Conservation (phyloP, 176 grass and related monocot genomes). For the Stipa capillata region DNA sequence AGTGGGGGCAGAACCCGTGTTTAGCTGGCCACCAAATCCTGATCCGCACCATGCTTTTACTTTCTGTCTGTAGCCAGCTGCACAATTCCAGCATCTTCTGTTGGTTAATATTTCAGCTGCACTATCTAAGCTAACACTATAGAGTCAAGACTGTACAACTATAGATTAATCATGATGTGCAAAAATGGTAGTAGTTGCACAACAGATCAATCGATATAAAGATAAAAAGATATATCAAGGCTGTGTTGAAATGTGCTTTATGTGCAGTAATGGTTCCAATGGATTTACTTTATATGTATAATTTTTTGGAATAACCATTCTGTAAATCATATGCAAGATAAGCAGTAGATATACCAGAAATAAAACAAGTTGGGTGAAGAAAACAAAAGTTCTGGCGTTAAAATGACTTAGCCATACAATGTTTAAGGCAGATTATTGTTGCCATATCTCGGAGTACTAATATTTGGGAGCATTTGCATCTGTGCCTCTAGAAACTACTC, state of each 20-base stretch:
- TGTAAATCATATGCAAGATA: not conserved
- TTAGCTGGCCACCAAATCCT: constrained; percentile 22
- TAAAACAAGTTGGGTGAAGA: not conserved
- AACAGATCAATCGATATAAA: not conserved
- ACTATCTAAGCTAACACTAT: not conserved
- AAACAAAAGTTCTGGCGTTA: not conserved
- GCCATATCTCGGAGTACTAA: not conserved
- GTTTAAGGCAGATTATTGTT: not conserved
- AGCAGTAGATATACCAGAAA: not conserved
- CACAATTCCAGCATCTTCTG: not conserved
- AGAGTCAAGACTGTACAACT: no score
- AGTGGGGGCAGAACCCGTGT: not conserved
- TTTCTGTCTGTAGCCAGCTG: constrained; percentile 21
- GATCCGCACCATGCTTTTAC: not conserved
- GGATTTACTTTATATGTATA: not conserved
- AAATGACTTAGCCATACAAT: not conserved
- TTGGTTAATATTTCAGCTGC: constrained; percentile 9
- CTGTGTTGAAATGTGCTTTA: not conserved
- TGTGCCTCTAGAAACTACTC: not conserved
- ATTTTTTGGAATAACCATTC: not conserved
- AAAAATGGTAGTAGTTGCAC: not conserved
- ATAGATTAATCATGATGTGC: constrained; percentile 8
- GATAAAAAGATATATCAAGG: not conserved
- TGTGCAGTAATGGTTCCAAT: not conserved
- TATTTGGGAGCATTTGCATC: not conserved